Evolutionary conservation across 257 asterid genomes (phyloP), one percentile per base, ranked within the genome.

Genomic region (Solanum stenotomum): DNA sequence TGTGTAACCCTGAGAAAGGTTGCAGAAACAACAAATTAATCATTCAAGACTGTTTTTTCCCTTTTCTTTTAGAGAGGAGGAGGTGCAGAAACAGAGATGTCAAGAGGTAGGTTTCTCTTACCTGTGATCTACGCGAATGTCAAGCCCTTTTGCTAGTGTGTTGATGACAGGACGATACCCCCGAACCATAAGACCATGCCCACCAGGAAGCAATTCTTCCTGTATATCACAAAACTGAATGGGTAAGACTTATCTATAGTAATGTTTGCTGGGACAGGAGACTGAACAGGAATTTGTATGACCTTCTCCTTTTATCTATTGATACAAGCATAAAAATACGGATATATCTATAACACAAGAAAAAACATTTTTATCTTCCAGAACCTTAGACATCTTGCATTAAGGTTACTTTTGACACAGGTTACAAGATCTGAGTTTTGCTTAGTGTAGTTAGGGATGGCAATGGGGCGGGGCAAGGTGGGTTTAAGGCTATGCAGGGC

Each of bases 151-250:
- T 5, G 99, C 99, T 27, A 97, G 98, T 25, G 98, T 91, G 82
- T 97, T 97, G 85, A 97, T 90, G 71, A 97, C 99, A 31, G 99
- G 99, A 88, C 90, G 96, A 88, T 97, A 97, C 67, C 99, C 99
- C 65, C 99, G 93, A 70, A 97, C 99, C 99, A 97, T 97, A 86
- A 97, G 96, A 76, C 99, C 99, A 87, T 97, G 99, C 71, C 99
- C 99, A 85, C 99, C 99, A 35, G 99, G 99, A 86, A 97, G 98
- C 96, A 97, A 90, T 87, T 88, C 99, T 91, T 97, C 99, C 99
- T 95, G 90, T 77, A 77, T 22, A 90, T 76, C 27, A 52, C 75
- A 86, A 49, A 37, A 74, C 40, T 49, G 59, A 18, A 74, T 33
- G 20, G 25, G 70, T 29, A 29, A 82, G 44, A 35, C 85, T 42